These are phyloP conservation scores for Penicillium verhagenii DNA, from an alignment of 495 filamentous ascomycete genomes.

Conservation along the genomic window DNA sequence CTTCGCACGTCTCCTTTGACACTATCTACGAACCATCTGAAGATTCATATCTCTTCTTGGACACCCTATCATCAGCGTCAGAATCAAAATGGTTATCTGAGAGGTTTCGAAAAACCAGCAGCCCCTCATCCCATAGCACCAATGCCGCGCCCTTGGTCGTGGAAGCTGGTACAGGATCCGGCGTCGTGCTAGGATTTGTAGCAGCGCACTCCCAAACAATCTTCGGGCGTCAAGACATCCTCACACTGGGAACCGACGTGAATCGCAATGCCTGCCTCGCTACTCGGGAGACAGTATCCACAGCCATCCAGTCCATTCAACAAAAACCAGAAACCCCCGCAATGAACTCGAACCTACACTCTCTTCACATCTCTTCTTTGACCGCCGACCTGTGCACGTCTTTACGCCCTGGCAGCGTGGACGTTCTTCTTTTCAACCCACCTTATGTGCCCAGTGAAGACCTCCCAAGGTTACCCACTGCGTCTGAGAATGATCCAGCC, in stretches of 20 bases:
- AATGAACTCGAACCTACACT: conserved; percentile 5
- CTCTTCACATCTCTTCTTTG: conserved; percentile 57
- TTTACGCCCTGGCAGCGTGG: conserved; percentile 57
- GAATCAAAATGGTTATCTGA: conserved; percentile 70
- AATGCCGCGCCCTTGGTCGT: conserved; percentile 63
- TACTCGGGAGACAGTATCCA: conserved; percentile 58
- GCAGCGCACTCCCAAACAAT: conserved; percentile 70
- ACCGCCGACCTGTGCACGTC: conserved; percentile 64
- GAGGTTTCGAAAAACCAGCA: conserved; percentile 43
- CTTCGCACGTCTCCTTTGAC: conserved; percentile 81
- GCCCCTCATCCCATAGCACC: neutral
- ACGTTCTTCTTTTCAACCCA: conserved; percentile 93
- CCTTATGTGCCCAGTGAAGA: conserved; percentile 87
- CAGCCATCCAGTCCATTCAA: conserved; percentile 46
- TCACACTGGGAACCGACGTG: conserved; percentile 76
- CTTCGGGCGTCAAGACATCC: conserved; percentile 67
- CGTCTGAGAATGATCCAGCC: conserved; percentile 23
- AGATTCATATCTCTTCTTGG: conserved; percentile 92
- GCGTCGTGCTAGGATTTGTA: conserved; percentile 84
- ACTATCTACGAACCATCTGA: conserved; percentile 91
- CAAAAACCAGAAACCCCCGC: neutral
- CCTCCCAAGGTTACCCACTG: conserved; percentile 53
- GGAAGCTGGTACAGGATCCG: conserved; percentile 90
- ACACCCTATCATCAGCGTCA: conserved; percentile 73
- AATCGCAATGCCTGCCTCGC: conserved; percentile 77